Base-by-base conservation (phyloP, 129 eudicot species). In the Flaveria sonorensis region DNA sequence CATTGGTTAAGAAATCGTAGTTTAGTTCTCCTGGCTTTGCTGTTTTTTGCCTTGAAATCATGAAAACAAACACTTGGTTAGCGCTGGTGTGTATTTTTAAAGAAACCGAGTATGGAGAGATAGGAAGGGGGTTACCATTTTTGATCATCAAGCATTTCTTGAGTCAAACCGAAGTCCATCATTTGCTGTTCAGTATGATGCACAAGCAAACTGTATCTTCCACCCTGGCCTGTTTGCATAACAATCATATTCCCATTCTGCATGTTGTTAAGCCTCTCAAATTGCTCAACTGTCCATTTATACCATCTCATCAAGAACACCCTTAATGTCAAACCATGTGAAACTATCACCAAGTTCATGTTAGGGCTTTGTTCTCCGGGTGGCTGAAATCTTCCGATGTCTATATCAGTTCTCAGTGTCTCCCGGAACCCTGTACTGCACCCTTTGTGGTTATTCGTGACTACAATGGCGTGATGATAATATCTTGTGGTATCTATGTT, bases 301-400 rank as follows among this genome's bases (percentile, higher is more conserved):
- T 91, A 91, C 95, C 97, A 91, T 75, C 97, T 85, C 97, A 91
- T 91, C 69, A 91, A 52, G 85, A 91, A 91, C 63, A 89, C 93
- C 45, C 97, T 26, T 65, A 88, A 61, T 9, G 97, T 87, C 13
- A 91, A 81, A 7, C 97, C 97, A 47, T 91, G 97, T 39, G 97
- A 91, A 28, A 91, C 95, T 71, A 91, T 81, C 18, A 91, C 89
- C 68, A 91, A 56, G 83, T 91, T 91, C 97, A 91, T 86, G 61
- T 88, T 91, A 0, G 97, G 97, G 75, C 92, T 91, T 55, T 88
- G 92, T 62, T 91, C 79, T 32, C 93, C 97, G 1, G 97, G 95
- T 70, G 97, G 97, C 82, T 88, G 95, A 77, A 91, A 91, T 48
- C 97, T 77, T 80, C 97, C 97, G 0, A 88, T 86, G 72, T 91